Conservation (phyloP, 163 green algal genomes). For the Prototheca cutis region DNA sequence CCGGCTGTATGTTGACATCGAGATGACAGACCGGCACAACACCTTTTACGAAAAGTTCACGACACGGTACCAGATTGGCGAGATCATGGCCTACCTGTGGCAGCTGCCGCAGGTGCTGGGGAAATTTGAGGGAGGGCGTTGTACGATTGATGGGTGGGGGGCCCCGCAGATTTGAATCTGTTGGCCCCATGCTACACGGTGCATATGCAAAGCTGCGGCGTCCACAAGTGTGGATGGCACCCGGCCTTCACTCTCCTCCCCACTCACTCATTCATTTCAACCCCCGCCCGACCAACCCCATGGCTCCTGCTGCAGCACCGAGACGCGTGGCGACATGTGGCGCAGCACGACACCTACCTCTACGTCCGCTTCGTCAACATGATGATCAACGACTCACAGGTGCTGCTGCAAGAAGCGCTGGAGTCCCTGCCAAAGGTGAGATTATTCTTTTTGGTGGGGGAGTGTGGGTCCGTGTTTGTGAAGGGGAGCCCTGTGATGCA, state of each 20-base stretch:
- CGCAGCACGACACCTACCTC: slow-evolving; percentile 4
- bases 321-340: slow-evolving; percentile 17
- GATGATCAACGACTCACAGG: slow-evolving; percentile 81
- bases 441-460: too few relatives aligned
- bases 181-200: too few relatives aligned
- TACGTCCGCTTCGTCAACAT: slow-evolving; percentile 70
- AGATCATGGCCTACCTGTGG: slow-evolving; percentile 49
- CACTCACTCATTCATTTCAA: slow-evolving; percentile 1
- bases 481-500: too few relatives aligned
- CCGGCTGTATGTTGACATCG: slow-evolving; percentile 80
- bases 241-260: too few relatives aligned
- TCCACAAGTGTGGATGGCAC: too few relatives aligned
- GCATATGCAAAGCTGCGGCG: too few relatives aligned
- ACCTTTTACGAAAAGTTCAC: slow-evolving; percentile 93
- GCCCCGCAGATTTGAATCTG: too few relatives aligned
- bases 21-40: slow-evolving; percentile 69
- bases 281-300: background rate
- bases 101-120: slow-evolving; percentile 2
- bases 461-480: too few relatives aligned
- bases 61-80: slow-evolving; percentile 63
- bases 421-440: slow-evolving; percentile 34
- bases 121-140: too few relatives aligned
- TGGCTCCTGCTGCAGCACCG: slow-evolving; percentile 10
- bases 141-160: too few relatives aligned
- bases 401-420: slow-evolving; percentile 78